Evolutionary conservation across 2,329 filamentous ascomycete species (phyloP), one percentile per base, ranked within the genome.

Genomic region (Dactylellina leptospora): DNA sequence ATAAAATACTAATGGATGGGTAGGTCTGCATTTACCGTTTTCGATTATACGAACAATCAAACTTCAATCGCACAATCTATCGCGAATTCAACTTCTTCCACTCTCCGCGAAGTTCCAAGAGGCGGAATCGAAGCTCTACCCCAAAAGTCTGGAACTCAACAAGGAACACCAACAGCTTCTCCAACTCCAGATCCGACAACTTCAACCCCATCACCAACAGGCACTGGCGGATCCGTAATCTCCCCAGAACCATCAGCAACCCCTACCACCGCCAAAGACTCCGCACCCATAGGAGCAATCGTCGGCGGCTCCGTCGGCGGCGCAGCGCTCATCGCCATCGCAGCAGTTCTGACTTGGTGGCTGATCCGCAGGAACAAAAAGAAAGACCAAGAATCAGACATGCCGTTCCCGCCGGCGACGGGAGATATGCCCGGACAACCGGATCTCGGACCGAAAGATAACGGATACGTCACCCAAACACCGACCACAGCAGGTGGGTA

Each of bases 11-110:
- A n/a, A 45, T 30, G 11, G 16, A 23, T 33, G 23, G 10, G 18
- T 64, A 72, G 68, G 22, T 63, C 68, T n/a, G 68, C 68, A 6
- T 72, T 40, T 23, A 54, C 68, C 2, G 68, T 72, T 27, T 72
- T 72, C 30, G 68, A 72, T 28, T 72, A 54, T 10, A 64, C 68
- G 2, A 72, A 72, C 54, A 72, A 72, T 30, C 44, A 18, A 6
- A 72, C 68, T 18, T 62, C 56, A 11, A 28, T 72, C 16, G 68
- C 68, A 4, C 59, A 47, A 30, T 64, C 68, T 2, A 38, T 72
- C 25, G 25, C 45, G 10, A 72, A 72, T 38, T 72, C 68, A 0
- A 64, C 68, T 30, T 22, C 45, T 23, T 72, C 68, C 5, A 64
- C 44, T 1, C 25, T 72, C 13, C 36, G 47, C n/a, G 68, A 72